Base-by-base conservation (phyloP, 495 filamentous ascomycete species). In the Penicillium canariense region DNA sequence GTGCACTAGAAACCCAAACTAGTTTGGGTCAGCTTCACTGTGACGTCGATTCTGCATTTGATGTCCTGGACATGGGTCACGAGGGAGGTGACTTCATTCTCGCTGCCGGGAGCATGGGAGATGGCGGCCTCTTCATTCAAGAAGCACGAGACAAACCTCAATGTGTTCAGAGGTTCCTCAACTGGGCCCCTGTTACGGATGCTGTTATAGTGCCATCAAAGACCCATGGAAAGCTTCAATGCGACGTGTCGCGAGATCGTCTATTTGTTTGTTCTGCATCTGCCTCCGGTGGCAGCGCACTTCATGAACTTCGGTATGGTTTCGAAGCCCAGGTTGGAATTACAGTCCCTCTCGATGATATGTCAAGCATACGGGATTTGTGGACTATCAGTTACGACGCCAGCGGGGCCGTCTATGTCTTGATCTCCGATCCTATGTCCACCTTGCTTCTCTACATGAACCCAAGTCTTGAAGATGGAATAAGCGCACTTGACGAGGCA, bases 151-250 rank as follows among this genome's bases (percentile, higher is more conserved):
- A 77, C 35, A 67, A 75, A 32, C 76, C 77, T 18, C 71, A 76
- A 59, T 77, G 70, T 68, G 65, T 82, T 26, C 79, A 84, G 48
- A 76, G 74, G n/a, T 82, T 90, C 38, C 79, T 85, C 27, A 96
- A 91, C 63, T 96, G 91, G 92, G 82, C 89, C 0, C 91, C 94
- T 1, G 79, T 86, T 20, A 80, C 83, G 17, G 91, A 97, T 66
- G 81, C 89, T 30, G 76, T 82, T 18, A 73, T 82, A 27, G 76
- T 82, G 34, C 60, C 55, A 42, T 69, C 62, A 23, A 52, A 61
- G 9, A 61, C 59, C 25, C 40, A 34, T 59, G 35, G 10, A 43
- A 60, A 14, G n/a, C 57, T 25, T 15, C 58, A 48, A 23, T 51
- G 58, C 17, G 60, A 66, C 17, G 54, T 71, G 35, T 34, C 55